Base-by-base conservation (phyloP, 1,284 basidiomycete species). In the Tilletiopsis washingtonensis region DNA sequence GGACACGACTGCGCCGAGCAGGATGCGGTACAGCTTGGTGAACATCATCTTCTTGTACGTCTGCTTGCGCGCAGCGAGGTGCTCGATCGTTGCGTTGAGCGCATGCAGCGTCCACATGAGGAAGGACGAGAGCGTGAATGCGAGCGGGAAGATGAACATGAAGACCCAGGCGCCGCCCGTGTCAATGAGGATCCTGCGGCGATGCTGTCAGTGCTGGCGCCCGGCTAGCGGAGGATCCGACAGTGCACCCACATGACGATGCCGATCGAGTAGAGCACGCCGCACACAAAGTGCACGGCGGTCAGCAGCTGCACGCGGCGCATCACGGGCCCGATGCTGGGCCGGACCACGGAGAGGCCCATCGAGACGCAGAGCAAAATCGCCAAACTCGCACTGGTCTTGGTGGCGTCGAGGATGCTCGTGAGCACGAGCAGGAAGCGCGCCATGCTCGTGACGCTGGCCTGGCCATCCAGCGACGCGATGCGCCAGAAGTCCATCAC, bases 381-480 rank as follows among this genome's bases (percentile, higher is more conserved):
- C 77, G 97, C 97, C 77, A 98, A 91, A 1, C 87, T 91, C 62
- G 94, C 79, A 6, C 89, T 88, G 69, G 96, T 97, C 45, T 93
- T 78, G 1, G 86, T 90, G 3, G 93, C 91, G 67, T 96, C 91
- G 34, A 98, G 77, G 51, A 94, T 86, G 19, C 56, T 64, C 19
- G 62, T 64, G 12, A 67, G 24, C 6, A 70, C 63, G 11, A 73
- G 56, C 37, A 71, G 48, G 43, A 60, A 54, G n/a, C 70, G 47
- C 2, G 67, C 67, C 9, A 57, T 47, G 2, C 47, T 45, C 3
- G 70, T 73, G 25, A 64, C 64, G 19, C 48, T 20, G 3, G 58
- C 51, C 2, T 50, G 38, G 11, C 58, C 56, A 11, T 61, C 49
- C 17, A 67, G 51, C n/a, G 59, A 48, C 2, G 38, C 9, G 43